phyloP scores from a whole-genome alignment of 805 yeast genomes.

The Debaryomyces castellii region DNA sequence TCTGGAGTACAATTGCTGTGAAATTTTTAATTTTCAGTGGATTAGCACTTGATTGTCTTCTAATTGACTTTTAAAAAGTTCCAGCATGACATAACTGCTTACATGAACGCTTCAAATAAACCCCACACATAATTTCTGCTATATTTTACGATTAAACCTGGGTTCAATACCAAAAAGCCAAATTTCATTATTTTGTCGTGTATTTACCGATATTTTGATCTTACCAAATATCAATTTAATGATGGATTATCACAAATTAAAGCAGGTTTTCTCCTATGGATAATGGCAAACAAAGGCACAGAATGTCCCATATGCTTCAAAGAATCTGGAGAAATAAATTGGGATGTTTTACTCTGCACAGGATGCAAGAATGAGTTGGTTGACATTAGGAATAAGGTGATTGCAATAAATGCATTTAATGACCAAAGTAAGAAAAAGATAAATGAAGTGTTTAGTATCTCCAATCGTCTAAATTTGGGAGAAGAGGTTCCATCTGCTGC shows the following conservation, averaged over 20 bases:
- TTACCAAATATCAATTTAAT: not conserved
- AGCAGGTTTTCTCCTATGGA: not conserved
- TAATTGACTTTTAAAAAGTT: too few species aligned
- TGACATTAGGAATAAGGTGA: not conserved
- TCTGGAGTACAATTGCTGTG: not conserved
- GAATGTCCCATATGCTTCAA: conserved; percentile 1
- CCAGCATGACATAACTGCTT: too few species aligned
- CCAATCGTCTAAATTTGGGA: conserved; percentile 11
- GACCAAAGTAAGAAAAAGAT: conserved; percentile 20
- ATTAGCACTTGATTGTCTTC: too few species aligned
- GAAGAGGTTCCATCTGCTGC: not conserved
- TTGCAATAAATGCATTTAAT: conserved; percentile 23
- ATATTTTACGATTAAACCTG: too few species aligned
- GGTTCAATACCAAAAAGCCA: too few species aligned
- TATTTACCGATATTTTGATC: not conserved
- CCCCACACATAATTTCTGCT: too few species aligned
- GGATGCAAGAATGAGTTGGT: conserved; percentile 3
- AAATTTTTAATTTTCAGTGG: too few species aligned
- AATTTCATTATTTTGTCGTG: too few species aligned
- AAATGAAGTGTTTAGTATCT: conserved; percentile 22
- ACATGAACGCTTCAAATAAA: too few species aligned
- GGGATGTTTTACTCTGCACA: not conserved
- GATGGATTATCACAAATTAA: too few species aligned
- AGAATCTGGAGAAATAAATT: not conserved
- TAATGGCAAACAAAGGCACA: not conserved